Conservation (phyloP, 2,329 filamentous ascomycete species). For the Pyricularia pennisetigena region DNA sequence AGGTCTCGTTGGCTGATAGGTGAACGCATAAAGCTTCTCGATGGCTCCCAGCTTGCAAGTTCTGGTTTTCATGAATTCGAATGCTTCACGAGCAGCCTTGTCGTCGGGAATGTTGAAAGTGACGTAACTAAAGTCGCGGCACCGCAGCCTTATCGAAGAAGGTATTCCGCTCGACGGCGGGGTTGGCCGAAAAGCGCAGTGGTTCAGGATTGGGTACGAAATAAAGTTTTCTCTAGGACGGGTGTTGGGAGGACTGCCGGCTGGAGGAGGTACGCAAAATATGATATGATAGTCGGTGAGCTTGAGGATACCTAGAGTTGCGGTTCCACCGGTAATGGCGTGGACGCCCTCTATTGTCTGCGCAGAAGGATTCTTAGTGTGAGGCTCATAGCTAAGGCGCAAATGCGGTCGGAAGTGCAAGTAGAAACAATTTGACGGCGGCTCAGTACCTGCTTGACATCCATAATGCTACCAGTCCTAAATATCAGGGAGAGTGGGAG, state of each 20-base stretch:
- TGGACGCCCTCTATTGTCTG: conserved; percentile 48
- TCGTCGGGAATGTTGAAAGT: conserved; percentile 80
- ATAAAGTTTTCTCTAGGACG: conserved; percentile 64
- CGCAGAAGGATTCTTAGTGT: neutral
- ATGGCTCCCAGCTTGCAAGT: conserved; percentile 76
- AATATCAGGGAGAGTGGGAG: neutral
- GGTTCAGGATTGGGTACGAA: conserved; percentile 82
- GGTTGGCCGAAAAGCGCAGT: conserved; percentile 68
- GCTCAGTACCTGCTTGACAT: conserved; percentile 13
- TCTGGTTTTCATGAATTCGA: conserved; percentile 71
- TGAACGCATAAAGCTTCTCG: conserved; percentile 87
- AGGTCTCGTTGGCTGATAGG: conserved; percentile 62
- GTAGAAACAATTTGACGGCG: neutral
- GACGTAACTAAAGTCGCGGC: conserved; percentile 89
- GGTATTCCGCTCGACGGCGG: conserved; percentile 58
- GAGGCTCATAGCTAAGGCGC: neutral
- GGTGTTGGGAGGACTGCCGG: conserved; percentile 15
- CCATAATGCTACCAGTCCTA: conserved; percentile 10
- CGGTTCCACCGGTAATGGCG: conserved; percentile 48
- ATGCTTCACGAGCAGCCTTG: conserved; percentile 68
- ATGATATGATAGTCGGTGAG: conserved; percentile 54
- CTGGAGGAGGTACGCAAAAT: conserved; percentile 33
- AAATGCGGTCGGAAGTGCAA: neutral
- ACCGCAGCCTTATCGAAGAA: conserved; percentile 77
- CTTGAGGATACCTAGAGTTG: conserved; percentile 46